Base-by-base conservation (phyloP, 371 early-diverging fungal species). In the Mucor velutinosus region DNA sequence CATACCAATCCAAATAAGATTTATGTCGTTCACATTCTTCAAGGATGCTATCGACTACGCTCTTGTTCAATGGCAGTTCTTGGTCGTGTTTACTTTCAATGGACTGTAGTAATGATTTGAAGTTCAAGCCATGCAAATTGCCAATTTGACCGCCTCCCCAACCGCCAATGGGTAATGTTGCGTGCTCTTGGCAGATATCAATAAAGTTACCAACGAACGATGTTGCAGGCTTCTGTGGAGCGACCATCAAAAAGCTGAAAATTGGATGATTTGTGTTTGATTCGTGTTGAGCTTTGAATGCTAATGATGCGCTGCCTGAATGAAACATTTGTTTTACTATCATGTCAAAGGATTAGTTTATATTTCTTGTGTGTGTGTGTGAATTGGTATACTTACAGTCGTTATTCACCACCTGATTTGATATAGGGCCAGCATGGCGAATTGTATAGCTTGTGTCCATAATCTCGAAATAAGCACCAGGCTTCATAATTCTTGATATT, bases 401-500 rank as follows among this genome's bases (percentile, higher is more conserved):
- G 23, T 66, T 64, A 39, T 81, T 81, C 27, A 81, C 73, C 23
- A 82, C 58, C 39, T 64, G 68, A 29, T 77, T 79, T 19, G 76
- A 73, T 53, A 82, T 56, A 4, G 82, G 79, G 7, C 87, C 87
- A 19, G 84, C 69, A 27, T 77, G 74, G 55, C 82, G 78, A 17
- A 85, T 71, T 33, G 74, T 76, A 19, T 83, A 79, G 30, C 82
- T 83, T 5, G 83, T 80, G 65, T 87, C 88, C 19, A 83, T 72
- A 2, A 86, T 66, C 68, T 87, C 85, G 23, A 86, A 55, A 57
- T 75, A 83, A 2, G 82, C 88, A 23, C 76, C 77, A 11, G 86
- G 85, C 53, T 85, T 87, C 32, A 87, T 72, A 1, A 87, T 73
- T 4, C 87, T 76, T 30, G 67, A 62, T 17, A 86, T 72, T 72